Evolutionary conservation across 2,329 filamentous ascomycete genomes (phyloP).

Genomic region (Neonectria hederae): DNA sequence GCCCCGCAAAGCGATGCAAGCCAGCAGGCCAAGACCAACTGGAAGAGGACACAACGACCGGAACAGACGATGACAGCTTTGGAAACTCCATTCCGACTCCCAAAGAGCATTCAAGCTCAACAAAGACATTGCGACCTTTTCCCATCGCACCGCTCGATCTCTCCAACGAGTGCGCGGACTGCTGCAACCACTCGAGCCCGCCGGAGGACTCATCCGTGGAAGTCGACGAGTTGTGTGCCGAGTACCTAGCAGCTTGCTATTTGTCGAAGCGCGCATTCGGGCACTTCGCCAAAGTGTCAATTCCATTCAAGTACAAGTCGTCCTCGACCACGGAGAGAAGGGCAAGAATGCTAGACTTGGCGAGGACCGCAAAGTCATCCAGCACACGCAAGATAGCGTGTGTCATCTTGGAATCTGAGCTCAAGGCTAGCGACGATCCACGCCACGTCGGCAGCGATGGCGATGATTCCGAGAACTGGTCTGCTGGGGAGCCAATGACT

Average conservation of each 20-base stretch:
- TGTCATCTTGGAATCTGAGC: slow-evolving; percentile 4
- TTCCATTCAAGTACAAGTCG: neutral
- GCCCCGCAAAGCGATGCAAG: neutral
- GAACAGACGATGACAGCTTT: neutral
- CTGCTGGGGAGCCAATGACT: neutral
- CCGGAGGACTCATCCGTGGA: neutral
- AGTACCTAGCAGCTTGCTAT: slow-evolving; percentile 5
- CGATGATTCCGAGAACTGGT: neutral
- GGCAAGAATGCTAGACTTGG: slow-evolving; percentile 4
- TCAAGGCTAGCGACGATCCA: neutral
- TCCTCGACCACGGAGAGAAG: neutral
- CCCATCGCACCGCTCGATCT: neutral
- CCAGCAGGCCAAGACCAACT: neutral
- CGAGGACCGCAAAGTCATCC: slow-evolving; percentile 1
- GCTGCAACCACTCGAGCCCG: neutral
- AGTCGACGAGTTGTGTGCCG: neutral
- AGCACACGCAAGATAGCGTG: neutral
- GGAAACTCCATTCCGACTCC: neutral
- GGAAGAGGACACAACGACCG: neutral
- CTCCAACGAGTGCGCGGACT: neutral
- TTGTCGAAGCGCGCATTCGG: neutral
- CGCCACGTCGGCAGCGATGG: neutral
- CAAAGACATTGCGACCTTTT: neutral
- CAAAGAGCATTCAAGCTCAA: neutral
- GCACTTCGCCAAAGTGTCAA: neutral